Evolutionary conservation across 2,329 filamentous ascomycete genomes (phyloP).

Genomic region (Sordariomycetes sp.): DNA sequence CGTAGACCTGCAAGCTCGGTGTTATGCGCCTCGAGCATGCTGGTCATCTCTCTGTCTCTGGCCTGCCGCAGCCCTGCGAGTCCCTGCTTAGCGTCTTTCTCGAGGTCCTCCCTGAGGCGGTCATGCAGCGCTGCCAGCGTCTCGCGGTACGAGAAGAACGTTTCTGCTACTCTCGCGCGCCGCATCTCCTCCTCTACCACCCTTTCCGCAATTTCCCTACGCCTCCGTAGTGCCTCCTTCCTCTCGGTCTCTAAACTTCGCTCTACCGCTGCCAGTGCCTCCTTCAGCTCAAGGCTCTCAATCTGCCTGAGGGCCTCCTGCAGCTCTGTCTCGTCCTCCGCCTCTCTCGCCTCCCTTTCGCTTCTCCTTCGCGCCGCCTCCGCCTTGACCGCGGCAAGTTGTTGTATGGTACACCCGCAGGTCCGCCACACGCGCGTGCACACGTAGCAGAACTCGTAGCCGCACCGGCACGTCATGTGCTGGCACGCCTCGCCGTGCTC

Average conservation of each 20-base stretch:
- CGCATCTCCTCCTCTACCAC: slow-evolving; percentile 17
- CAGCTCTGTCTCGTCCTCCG: slow-evolving; percentile 18
- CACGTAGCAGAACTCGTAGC: slow-evolving; percentile 73
- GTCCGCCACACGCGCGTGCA: slow-evolving; percentile 62
- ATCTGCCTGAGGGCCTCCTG: slow-evolving; percentile 24
- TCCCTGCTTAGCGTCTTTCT: slow-evolving; percentile 22
- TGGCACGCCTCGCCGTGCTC: slow-evolving; percentile 71
- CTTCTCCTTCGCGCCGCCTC: slow-evolving; percentile 19
- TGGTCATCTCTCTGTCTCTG: slow-evolving; percentile 11
- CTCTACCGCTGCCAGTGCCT: slow-evolving; percentile 25
- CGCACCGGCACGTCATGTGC: slow-evolving; percentile 79
- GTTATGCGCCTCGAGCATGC: slow-evolving; percentile 19
- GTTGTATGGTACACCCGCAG: slow-evolving; percentile 46
- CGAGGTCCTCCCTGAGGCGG: slow-evolving; percentile 24
- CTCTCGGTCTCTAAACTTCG: slow-evolving; percentile 22
- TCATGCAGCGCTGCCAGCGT: slow-evolving; percentile 25
- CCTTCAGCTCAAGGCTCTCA: slow-evolving; percentile 32
- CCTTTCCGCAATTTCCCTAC: slow-evolving; percentile 21
- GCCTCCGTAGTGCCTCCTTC: slow-evolving; percentile 25
- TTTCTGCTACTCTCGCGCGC: slow-evolving; percentile 17
- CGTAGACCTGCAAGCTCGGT: slow-evolving; percentile 16
- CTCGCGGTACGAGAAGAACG: slow-evolving; percentile 22
- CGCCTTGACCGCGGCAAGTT: slow-evolving; percentile 26
- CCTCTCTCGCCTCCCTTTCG: slow-evolving; percentile 18
- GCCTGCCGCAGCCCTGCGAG: slow-evolving; percentile 12